Conservation (phyloP, 192 early-diverging fungal species). For the Backusella circina region DNA sequence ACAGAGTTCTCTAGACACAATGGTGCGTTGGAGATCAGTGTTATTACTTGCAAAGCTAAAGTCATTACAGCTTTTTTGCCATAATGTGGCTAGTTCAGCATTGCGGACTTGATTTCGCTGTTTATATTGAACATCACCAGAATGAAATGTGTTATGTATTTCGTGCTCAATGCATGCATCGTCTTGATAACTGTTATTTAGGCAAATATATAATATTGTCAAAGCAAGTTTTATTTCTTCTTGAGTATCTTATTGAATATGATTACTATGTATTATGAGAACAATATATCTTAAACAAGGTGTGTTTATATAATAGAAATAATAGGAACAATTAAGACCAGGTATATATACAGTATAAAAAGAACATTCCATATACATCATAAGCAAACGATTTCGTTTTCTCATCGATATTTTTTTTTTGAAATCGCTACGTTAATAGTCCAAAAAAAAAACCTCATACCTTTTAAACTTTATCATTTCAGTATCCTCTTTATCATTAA, state of each 20-base stretch:
- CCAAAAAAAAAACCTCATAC: slow-evolving; percentile 34
- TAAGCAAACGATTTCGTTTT: no score
- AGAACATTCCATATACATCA: no score
- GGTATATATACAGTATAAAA: no score
- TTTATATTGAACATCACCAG: slow-evolving; percentile 51
- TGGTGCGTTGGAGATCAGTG: neutral
- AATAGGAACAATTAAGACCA: no score
- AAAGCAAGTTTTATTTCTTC: no score
- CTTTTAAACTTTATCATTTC: slow-evolving; percentile 83
- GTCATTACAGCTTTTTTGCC: neutral
- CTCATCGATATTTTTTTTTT: no score
- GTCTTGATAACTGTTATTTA: slow-evolving; percentile 37
- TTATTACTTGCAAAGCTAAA: neutral
- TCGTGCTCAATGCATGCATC: slow-evolving; percentile 67
- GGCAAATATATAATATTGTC: no score
- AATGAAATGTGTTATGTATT: slow-evolving; percentile 71
- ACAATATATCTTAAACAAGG: no score
- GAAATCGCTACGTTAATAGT: no score
- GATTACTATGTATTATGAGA: no score
- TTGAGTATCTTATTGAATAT: no score
- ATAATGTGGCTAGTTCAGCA: neutral
- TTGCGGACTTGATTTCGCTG: slow-evolving; percentile 25
- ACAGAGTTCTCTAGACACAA: neutral
- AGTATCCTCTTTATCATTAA: slow-evolving; percentile 76
- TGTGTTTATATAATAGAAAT: no score